These are phyloP conservation scores for Verticillium nonalfalfae DNA, from an alignment of 2,329 filamentous ascomycete genomes.

Conservation along the genomic window DNA sequence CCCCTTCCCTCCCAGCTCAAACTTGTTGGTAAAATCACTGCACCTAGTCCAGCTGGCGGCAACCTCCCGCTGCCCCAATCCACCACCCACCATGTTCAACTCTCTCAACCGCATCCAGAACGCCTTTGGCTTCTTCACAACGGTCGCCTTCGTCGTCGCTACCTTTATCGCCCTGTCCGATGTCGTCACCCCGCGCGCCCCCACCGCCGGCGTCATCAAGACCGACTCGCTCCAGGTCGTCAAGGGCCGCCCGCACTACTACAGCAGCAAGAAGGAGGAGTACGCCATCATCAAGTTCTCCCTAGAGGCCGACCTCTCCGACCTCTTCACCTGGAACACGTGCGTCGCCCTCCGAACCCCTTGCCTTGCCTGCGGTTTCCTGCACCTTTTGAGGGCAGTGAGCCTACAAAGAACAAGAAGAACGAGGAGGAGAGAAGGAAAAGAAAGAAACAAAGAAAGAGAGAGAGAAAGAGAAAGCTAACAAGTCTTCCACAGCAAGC, in stretches of 20 bases:
- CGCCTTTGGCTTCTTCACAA: slow-evolving; percentile 97
- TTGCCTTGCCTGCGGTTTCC: no score
- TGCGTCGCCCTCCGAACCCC: neutral
- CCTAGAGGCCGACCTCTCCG: slow-evolving; percentile 81
- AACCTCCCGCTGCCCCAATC: neutral
- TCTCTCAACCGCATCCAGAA: slow-evolving; percentile 79
- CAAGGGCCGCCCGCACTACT: slow-evolving; percentile 92
- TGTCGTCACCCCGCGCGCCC: slow-evolving; percentile 61
- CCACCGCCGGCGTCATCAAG: slow-evolving; percentile 53
- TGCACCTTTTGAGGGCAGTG: no score
- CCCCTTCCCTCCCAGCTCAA: neutral
- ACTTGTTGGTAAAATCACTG: neutral
- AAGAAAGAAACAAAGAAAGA: no score
- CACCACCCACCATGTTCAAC: slow-evolving; percentile 68
- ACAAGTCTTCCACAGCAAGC: slow-evolving; percentile 46
- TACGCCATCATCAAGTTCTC: slow-evolving; percentile 94
- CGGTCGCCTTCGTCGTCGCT: slow-evolving; percentile 77
- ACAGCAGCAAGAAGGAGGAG: slow-evolving; percentile 86
- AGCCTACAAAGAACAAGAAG: no score
- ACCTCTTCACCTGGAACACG: slow-evolving; percentile 98
- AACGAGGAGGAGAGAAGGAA: no score
- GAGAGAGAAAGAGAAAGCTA: neutral
- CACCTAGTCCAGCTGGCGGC: neutral
- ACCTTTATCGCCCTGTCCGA: slow-evolving; percentile 77
- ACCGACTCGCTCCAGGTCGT: slow-evolving; percentile 80